Conservation (phyloP, 257 asterid genomes). For the Plantago ovata region DNA sequence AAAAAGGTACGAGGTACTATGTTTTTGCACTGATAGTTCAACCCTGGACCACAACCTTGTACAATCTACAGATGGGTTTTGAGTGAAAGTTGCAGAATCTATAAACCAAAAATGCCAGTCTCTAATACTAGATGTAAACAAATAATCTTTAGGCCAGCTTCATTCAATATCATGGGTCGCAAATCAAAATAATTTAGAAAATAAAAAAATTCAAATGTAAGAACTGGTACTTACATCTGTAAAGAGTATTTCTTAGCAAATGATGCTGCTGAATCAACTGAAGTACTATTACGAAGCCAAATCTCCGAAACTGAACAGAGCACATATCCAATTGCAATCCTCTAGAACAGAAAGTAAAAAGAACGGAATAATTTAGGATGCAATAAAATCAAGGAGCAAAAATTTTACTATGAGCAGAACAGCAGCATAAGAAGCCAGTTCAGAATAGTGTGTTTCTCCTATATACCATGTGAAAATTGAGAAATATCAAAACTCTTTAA, state of each 20-base stretch:
- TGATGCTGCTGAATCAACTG: slow-evolving; percentile 53
- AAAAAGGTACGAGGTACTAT: too few species aligned
- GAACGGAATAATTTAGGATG: slow-evolving; percentile 8
- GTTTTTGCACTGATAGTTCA: too few species aligned
- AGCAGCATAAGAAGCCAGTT: slow-evolving; percentile 12
- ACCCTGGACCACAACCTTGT: too few species aligned
- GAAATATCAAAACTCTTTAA: too few species aligned
- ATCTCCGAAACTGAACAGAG: slow-evolving; percentile 71
- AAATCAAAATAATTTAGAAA: too few species aligned
- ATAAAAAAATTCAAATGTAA: slow-evolving; percentile 9
- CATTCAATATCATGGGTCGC: too few species aligned
- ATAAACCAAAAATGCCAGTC: too few species aligned
- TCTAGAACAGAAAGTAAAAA: slow-evolving; percentile 38
- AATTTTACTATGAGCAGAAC: slow-evolving; percentile 6
- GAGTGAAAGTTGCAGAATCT: too few species aligned
- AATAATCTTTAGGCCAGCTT: too few species aligned
- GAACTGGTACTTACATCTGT: slow-evolving; percentile 60
- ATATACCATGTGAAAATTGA: too few species aligned
- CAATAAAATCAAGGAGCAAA: neutral
- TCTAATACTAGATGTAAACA: too few species aligned
- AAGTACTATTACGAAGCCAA: slow-evolving; percentile 57
- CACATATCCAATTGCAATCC: slow-evolving; percentile 84
- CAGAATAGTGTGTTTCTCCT: slow-evolving; percentile 6
- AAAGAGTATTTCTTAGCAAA: slow-evolving; percentile 62
- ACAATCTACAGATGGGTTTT: too few species aligned